A percentile compares a stretch with the other conserved stretches of the same genome.
phyloP scores from a whole-genome alignment of 108 stramenopile species.

The Poteriospumella lacustris region DNA sequence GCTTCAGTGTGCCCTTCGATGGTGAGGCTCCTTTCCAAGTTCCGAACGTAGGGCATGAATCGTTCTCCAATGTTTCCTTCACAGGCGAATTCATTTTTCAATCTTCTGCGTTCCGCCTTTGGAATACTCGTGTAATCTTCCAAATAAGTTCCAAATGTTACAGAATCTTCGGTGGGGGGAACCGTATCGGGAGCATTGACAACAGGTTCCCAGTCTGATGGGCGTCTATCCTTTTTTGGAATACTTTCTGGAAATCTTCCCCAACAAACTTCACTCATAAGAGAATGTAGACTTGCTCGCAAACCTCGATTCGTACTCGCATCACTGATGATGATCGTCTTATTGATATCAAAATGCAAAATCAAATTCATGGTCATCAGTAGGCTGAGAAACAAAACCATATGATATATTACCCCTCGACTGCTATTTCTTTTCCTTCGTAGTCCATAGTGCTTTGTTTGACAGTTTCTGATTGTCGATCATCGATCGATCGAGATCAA shows the following conservation, averaged over 20 bases:
- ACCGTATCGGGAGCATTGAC: background rate
- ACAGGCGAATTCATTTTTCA: background rate
- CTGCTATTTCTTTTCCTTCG: no score
- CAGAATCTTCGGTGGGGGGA: background rate
- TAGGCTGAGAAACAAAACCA: background rate
- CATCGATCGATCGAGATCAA: no score
- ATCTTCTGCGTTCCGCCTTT: background rate
- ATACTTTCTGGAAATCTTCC: background rate
- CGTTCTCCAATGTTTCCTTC: background rate
- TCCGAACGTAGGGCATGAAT: no score
- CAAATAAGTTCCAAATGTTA: slow-evolving; percentile 7
- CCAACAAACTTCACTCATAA: slow-evolving; percentile 15
- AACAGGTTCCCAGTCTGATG: background rate
- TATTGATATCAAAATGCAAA: slow-evolving; percentile 27
- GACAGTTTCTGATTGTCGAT: no score
- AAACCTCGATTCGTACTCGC: background rate
- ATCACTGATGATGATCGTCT: background rate
- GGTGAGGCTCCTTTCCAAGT: no score
- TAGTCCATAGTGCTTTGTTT: no score
- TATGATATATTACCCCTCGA: no score
- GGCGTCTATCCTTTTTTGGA: background rate
- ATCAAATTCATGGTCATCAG: background rate
- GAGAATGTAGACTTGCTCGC: background rate
- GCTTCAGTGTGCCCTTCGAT: no score
- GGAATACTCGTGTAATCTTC: slow-evolving; percentile 5